These are phyloP conservation scores for Scorias spongiosa DNA, from an alignment of 2,329 filamentous ascomycete species.

Conservation along the genomic window DNA sequence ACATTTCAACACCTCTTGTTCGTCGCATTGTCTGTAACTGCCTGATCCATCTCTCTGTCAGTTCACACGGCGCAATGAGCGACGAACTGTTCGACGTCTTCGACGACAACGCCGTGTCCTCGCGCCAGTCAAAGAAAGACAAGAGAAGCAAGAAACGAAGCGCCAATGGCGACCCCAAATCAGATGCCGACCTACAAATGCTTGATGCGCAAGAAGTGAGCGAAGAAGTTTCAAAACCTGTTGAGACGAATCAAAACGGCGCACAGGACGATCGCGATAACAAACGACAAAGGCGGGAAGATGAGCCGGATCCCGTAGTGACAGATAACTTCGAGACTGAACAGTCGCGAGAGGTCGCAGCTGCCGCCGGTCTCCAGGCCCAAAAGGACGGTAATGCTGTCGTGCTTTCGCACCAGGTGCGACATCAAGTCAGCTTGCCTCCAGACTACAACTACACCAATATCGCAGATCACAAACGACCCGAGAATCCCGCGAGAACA, in stretches of 20 bases:
- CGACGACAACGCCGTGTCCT: slow-evolving; percentile 14
- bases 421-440: slow-evolving; percentile 90
- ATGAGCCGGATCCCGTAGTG: slow-evolving; percentile 63
- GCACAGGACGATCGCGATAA: slow-evolving; percentile 32
- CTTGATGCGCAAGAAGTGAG: slow-evolving; percentile 3
- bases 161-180: slow-evolving; percentile 10
- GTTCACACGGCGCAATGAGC: background rate
- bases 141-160: slow-evolving; percentile 57
- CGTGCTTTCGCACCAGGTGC: slow-evolving; percentile 88
- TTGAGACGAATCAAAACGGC: slow-evolving; percentile 26
- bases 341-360: slow-evolving; percentile 77
- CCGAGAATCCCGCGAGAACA: slow-evolving; percentile 65
- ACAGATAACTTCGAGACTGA: slow-evolving; percentile 92
- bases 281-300: slow-evolving; percentile 50
- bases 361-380: slow-evolving; percentile 52
- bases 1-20: no score
- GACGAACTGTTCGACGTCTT: slow-evolving; percentile 22
- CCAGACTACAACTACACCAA: slow-evolving; percentile 76
- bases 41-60: no score
- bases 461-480: slow-evolving; percentile 88
- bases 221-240: slow-evolving; percentile 25
- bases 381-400: slow-evolving; percentile 54
- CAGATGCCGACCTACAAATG: slow-evolving; percentile 3
- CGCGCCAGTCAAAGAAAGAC: slow-evolving; percentile 9
- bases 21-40: no score